Percentiles rank a stretch among this genome's conserved stretches.
phyloP scores from a whole-genome alignment of 768 basidiomycete genomes.

The Pleurotus sapidus region DNA sequence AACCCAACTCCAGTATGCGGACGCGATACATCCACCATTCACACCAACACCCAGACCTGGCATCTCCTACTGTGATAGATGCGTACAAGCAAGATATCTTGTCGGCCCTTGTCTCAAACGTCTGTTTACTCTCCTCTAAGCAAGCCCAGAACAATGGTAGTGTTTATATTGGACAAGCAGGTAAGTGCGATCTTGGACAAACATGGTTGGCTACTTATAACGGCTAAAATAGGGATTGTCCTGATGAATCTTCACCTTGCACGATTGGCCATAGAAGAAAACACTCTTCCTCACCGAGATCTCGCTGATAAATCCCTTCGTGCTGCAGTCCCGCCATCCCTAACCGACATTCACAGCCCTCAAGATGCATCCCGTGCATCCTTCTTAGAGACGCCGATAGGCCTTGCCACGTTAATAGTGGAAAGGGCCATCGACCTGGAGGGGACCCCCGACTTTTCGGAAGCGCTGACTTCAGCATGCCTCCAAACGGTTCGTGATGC shows the following conservation, averaged over 20 bases:
- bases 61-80: background rate
- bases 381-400: constrained; percentile 40
- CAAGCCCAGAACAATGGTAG: constrained; percentile 17
- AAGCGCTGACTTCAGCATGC: no score
- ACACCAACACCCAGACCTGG: constrained; percentile 5
- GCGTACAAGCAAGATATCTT: constrained; percentile 17
- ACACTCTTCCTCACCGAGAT: background rate
- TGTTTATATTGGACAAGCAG: constrained; percentile 24
- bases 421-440: constrained; percentile 19
- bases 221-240: constrained; percentile 4
- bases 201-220: constrained; percentile 15
- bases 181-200: constrained; percentile 14
- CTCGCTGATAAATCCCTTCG: constrained; percentile 11
- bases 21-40: constrained; percentile 5
- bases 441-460: constrained; percentile 10
- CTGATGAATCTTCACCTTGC: constrained; percentile 3
- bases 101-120: constrained; percentile 19
- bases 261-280: background rate
- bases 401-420: constrained; percentile 34
- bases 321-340: background rate
- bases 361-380: constrained; percentile 21
- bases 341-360: constrained; percentile 10
- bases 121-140: constrained; percentile 15
- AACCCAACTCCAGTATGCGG: background rate
- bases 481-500: constrained; percentile 21